Evolutionary conservation across 192 early-diverging fungal genomes (phyloP).

Genomic region (Blastocladiella britannica): DNA sequence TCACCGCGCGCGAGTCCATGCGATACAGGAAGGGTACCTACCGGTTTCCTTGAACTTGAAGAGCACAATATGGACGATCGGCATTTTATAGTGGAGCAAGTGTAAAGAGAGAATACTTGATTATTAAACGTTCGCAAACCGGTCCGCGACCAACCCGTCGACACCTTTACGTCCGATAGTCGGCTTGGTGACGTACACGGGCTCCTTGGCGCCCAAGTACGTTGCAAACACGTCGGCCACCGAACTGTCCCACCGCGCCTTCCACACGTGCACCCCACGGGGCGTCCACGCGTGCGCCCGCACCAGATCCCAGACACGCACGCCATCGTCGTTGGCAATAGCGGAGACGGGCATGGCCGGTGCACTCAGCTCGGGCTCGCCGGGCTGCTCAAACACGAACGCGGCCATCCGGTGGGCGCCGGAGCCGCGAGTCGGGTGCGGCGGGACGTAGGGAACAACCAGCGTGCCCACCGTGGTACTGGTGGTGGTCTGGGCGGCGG

Average conservation of each 20-base stretch:
- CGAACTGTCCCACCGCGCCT: background rate
- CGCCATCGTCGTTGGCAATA: too few species aligned
- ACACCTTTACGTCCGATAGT: background rate
- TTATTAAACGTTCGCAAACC: background rate
- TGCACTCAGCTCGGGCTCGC: too few species aligned
- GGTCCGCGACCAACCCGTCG: background rate
- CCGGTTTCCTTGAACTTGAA: background rate
- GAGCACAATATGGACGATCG: background rate
- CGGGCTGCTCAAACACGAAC: background rate
- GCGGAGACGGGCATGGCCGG: too few species aligned
- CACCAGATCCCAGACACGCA: background rate
- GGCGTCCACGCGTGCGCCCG: background rate
- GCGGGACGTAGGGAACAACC: background rate
- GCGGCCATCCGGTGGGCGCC: background rate
- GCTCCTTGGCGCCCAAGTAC: background rate
- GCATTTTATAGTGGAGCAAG: too few species aligned
- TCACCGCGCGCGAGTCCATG: background rate
- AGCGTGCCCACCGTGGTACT: background rate
- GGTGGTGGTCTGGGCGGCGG: background rate
- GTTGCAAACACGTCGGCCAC: background rate
- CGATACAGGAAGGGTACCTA: background rate
- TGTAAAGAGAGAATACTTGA: too few species aligned
- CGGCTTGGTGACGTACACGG: background rate
- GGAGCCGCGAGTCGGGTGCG: background rate
- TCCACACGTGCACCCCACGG: background rate